Conservation (phyloP, 352 stramenopile species). For the Phytophthora nicotianae region DNA sequence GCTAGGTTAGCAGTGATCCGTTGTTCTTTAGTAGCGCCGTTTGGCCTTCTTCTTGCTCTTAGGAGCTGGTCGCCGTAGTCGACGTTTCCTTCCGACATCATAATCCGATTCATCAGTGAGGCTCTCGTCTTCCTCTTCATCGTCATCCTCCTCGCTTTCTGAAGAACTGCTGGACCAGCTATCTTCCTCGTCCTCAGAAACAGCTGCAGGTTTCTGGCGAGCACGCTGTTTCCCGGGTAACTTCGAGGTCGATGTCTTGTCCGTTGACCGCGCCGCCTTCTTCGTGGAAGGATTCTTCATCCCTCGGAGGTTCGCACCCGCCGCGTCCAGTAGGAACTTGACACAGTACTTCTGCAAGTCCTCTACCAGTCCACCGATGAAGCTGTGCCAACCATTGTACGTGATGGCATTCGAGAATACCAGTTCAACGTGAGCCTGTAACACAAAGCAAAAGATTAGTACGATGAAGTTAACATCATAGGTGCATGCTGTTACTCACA, state of each 20-base stretch:
- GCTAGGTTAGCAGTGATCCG: slow-evolving; percentile 2
- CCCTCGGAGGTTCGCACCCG: slow-evolving; percentile 41
- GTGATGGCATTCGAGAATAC: slow-evolving; percentile 83
- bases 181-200: slow-evolving; percentile 60
- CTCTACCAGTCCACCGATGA: slow-evolving; percentile 61
- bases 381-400: slow-evolving; percentile 75
- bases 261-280: slow-evolving; percentile 5
- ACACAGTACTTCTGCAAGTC: slow-evolving; percentile 75
- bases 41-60: slow-evolving; percentile 42
- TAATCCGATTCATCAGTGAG: slow-evolving; percentile 49
- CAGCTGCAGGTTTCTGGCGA: slow-evolving; percentile 19
- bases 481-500: slow-evolving; percentile 44
- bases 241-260: slow-evolving; percentile 5
- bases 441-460: slow-evolving; percentile 3
- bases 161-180: slow-evolving; percentile 55
- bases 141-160: slow-evolving; percentile 62
- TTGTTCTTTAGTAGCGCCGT: slow-evolving; percentile 25
- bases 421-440: slow-evolving; percentile 72
- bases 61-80: slow-evolving; percentile 30
- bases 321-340: slow-evolving; percentile 77
- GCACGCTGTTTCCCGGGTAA: slow-evolving; percentile 41
- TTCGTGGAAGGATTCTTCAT: slow-evolving; percentile 24
- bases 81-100: slow-evolving; percentile 36
- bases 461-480: not conserved
- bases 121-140: slow-evolving; percentile 65